A percentile compares a stretch with the other conserved stretches of the same genome.
Evolutionary conservation across 176 grass and related monocot genomes (phyloP).

Genomic region (Triticum turgidum): DNA sequence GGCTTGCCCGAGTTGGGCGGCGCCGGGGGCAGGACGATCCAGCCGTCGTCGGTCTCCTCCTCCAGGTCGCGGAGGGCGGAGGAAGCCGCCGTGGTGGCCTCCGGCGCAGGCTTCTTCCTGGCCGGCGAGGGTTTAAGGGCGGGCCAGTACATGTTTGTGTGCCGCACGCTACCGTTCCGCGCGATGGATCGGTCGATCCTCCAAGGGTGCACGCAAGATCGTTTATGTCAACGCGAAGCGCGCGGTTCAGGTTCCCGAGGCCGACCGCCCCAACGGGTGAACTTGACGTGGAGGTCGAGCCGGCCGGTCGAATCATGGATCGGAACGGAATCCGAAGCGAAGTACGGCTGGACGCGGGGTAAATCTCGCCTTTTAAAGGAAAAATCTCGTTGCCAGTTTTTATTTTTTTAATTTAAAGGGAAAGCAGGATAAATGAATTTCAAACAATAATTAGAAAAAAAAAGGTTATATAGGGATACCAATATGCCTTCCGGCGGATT

Average conservation of each 20-base stretch:
- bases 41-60: conserved; percentile 37
- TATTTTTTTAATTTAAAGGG: background rate
- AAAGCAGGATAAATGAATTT: no score
- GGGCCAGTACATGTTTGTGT: conserved; percentile 11
- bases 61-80: background rate
- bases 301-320: background rate
- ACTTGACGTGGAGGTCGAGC: background rate
- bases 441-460: no score
- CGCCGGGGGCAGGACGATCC: conserved; percentile 22
- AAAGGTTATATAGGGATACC: no score
- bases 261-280: background rate
- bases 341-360: background rate
- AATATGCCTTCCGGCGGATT: no score
- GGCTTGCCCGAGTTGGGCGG: background rate
- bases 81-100: background rate
- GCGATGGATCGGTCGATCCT: background rate
- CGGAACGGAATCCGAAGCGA: background rate
- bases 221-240: background rate
- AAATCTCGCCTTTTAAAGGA: background rate
- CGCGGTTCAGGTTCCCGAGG: background rate
- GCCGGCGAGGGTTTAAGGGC: conserved; percentile 12
- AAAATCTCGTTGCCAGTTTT: background rate
- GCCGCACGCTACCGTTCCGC: background rate
- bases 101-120: conserved; percentile 12
- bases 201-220: background rate